Conservation (phyloP, 1,284 basidiomycete genomes). For the Rhizoctonia solani region DNA sequence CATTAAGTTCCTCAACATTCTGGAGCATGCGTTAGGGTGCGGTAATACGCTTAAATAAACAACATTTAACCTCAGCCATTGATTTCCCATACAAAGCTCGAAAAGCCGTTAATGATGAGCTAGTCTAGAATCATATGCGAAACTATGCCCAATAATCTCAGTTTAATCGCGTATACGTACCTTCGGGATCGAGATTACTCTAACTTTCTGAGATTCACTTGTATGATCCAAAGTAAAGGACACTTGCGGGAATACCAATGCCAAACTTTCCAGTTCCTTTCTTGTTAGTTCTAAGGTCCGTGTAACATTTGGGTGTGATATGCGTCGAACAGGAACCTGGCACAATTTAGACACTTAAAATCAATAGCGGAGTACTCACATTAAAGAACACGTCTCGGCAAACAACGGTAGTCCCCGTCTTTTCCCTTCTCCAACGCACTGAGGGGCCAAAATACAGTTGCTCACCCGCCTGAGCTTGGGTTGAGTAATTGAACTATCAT, state of each 20-base stretch:
- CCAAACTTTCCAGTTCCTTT: constrained; percentile 69
- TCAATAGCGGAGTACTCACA: constrained; percentile 50
- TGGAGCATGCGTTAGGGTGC: constrained; percentile 42
- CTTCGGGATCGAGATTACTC: constrained; percentile 64
- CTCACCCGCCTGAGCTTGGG: constrained; percentile 58
- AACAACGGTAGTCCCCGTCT: constrained; percentile 74
- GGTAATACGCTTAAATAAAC: neutral
- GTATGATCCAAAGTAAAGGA: constrained; percentile 68
- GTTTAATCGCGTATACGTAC: constrained; percentile 46
- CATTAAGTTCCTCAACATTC: constrained; percentile 69
- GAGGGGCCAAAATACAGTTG: constrained; percentile 72
- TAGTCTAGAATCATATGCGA: constrained; percentile 53
- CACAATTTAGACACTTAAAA: constrained; percentile 30
- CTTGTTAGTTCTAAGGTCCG: constrained; percentile 68
- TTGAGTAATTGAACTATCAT: constrained; percentile 27
- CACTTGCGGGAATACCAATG: constrained; percentile 71
- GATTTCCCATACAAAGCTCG: constrained; percentile 68
- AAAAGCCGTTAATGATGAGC: constrained; percentile 65
- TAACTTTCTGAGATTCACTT: constrained; percentile 47
- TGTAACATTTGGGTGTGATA: constrained; percentile 61
- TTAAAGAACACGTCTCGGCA: constrained; percentile 87
- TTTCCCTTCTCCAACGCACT: constrained; percentile 68
- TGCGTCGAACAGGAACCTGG: constrained; percentile 77
- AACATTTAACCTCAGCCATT: constrained; percentile 60
- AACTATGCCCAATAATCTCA: constrained; percentile 26